Evolutionary conservation across 352 stramenopile genomes (phyloP), one percentile per base, ranked within the genome.

Genomic region (Elongisporangium anandrum): DNA sequence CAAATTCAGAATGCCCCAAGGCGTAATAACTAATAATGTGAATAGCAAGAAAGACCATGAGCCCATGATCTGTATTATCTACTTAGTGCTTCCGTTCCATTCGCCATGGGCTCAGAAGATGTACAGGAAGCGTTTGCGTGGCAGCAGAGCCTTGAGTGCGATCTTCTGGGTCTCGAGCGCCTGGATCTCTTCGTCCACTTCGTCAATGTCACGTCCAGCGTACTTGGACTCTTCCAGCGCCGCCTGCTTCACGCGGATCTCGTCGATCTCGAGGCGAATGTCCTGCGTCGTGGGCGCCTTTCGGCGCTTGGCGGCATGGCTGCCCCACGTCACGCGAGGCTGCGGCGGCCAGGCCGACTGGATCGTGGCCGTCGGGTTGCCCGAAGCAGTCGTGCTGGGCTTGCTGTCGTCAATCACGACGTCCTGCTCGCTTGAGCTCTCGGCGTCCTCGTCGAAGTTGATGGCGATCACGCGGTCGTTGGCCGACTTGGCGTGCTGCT

Each of bases 161-260:
- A 56, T 61, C 64, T 94, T 94, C 17, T 70, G 82, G 47, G 67
- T 64, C 60, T 94, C 82, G n/a, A 92, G 64, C 38, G 54, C 64
- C 9, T 59, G 68, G 50, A 94, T 90, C 69, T 92, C 81, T 39
- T 88, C 85, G 56, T 94, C 79, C 17, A 62, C 80, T 34, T 90
- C 85, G 59, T 94, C 85, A 51, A 94, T 87, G 57, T 94, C 85
- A 19, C 85, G 79, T 41, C 77, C 81, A 13, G 82, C 68, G 60
- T 79, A 90, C 69, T 92, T 92, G 65, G 80, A 75, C 56, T 75
- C 73, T 55, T 92, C 83, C 7, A 90, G 64, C 24, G 69, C 73
- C n/a, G 65, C 59, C 65, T 92, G 80, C 62, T 90, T 65, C 22
- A 73, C 54, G n/a, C 68, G 64, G 52, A 94, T 81, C 57, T 71